Evolutionary conservation across 495 filamentous ascomycete species (phyloP), one percentile per base, ranked within the genome.

Genomic region (Parachaetomium inaequale): DNA sequence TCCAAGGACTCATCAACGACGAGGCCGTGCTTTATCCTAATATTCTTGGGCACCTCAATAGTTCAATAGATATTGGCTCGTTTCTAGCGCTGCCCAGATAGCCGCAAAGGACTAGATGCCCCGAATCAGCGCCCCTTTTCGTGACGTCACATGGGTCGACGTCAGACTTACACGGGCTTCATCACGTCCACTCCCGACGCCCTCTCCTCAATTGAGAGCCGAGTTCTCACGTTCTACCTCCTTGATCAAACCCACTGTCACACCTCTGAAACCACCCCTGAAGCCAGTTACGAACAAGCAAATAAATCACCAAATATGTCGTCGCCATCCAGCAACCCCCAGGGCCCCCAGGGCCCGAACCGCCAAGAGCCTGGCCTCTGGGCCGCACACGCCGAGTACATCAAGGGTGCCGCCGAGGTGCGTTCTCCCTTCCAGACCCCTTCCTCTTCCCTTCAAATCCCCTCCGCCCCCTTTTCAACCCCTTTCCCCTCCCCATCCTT

Each of bases 361-460:
- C 60, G 23, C 28, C 49, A 32, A 19, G 59, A 72, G 14, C 72
- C 76, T 1, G 71, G 77, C 26, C 75, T 81, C n/a, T 45, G 79
- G 15, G 61, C 72, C 26, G 70, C 72, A 29, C 79, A 80, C 40
- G 76, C 73, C 28, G 76, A 80, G 62, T 81, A 78, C 52, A 69
- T 79, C 59, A 80, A 81, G 52, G 79, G 79, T 40, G 74, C 73
- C 7, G 67, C 76, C n/a, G 77, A 81, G 70, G 79, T 80, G 7
- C 55, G 64, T 40, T 38, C 2, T 36, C 21, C 36, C 10, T 43
- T 58, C n/a, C 42, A 46, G 29, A 55, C 50, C 32, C 32, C 8
- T 4, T 36, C 3, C 32, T 21, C 11, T 45, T 23, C 3, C 23
- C 10, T 23, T 19, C 52, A 6, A 14, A 10, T 5, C n/a, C n/a